Base-by-base conservation (phyloP, 2,329 filamentous ascomycete species). In the Parastagonospora nodorum region DNA sequence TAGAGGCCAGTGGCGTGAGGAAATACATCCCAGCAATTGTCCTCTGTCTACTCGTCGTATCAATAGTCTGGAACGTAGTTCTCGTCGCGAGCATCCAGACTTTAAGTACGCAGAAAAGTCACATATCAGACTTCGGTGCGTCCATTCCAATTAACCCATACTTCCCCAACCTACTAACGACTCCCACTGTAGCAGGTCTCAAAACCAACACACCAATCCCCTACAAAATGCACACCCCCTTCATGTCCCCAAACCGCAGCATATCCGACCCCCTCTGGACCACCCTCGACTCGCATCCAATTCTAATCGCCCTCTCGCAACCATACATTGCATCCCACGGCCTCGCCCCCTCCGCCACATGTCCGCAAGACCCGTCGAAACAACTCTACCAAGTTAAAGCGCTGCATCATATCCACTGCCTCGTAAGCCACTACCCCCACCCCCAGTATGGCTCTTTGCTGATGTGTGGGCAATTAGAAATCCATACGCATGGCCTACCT, bases 391-490 rank as follows among this genome's bases (percentile, higher is more conserved):
- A 37, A 24, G 37, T 55, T 7, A 55, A 51, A 35, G 48, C 52
- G 8, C 48, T 55, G 15, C 51, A 54, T 40, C 51, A 54, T 14
- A 46, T 54, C 14, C 47, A 54, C 38, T 54, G 51, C 14, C 47
- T 54, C 4, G 49, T 47, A 35, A 37, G 32, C 38, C 30, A 30
- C 12, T 7, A 37, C 10, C 16, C 8, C 27, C 10, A n/a, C 10
- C 7, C 16, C 11, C 27, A n/a, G n/a, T n/a, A n/a, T n/a, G n/a
- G n/a, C n/a, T n/a, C n/a, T n/a, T 24, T 8, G 24, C 33, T 45
- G 16, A 45, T 8, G 2, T 8, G 9, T 16, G 5, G 19, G 19
- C 5, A 5, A 24, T 3, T 16, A 45, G 32, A 45, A 37, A 37
- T 37, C 28, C 16, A 28, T 45, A 8, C 42, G 42, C n/a, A 16